Percentiles rank a stretch among this genome's conserved stretches.
phyloP scores from a whole-genome alignment of 257 asterid genomes.

The Ligustrum vulgare region DNA sequence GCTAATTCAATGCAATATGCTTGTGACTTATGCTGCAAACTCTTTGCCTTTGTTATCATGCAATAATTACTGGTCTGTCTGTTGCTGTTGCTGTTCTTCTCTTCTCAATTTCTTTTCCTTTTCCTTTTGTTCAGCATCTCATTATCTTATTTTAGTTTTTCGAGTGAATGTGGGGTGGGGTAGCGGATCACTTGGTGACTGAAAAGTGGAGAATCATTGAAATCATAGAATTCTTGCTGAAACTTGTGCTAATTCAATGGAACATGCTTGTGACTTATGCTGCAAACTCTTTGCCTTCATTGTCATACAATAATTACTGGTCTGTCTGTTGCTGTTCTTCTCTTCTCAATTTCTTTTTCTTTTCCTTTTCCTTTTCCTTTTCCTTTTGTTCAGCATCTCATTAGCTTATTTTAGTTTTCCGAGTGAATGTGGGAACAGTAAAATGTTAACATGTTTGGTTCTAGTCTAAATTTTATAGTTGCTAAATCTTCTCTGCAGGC shows the following conservation, averaged over 20 bases:
- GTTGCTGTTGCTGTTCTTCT: conserved; percentile 15
- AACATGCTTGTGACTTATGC: conserved; percentile 7
- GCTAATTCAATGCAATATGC: no score
- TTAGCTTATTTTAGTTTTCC: not conserved
- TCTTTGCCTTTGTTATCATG: conserved; percentile 7
- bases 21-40: conserved; percentile 7
- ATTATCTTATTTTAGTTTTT: not conserved
- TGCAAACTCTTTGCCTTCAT: conserved; percentile 15
- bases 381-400: not conserved
- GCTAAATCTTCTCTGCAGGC: conserved; percentile 60
- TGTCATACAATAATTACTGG: not conserved
- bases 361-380: not conserved
- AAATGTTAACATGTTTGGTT: conserved; percentile 8
- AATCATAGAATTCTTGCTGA: not conserved
- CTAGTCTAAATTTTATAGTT: conserved; percentile 11
- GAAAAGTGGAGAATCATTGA: not conserved
- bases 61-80: conserved; percentile 5
- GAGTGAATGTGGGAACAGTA: conserved; percentile 10
- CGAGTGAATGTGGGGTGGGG: conserved; percentile 4
- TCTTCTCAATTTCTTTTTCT: conserved; percentile 2
- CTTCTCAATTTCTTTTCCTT: conserved; percentile 1
- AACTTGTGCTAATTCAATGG: conserved; percentile 10
- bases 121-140: not conserved
- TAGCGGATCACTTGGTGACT: not conserved
- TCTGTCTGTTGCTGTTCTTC: conserved; percentile 14